Evolutionary conservation across 768 basidiomycete genomes (phyloP), one percentile per base, ranked within the genome.

Genomic region (Coprinellus micaceus): DNA sequence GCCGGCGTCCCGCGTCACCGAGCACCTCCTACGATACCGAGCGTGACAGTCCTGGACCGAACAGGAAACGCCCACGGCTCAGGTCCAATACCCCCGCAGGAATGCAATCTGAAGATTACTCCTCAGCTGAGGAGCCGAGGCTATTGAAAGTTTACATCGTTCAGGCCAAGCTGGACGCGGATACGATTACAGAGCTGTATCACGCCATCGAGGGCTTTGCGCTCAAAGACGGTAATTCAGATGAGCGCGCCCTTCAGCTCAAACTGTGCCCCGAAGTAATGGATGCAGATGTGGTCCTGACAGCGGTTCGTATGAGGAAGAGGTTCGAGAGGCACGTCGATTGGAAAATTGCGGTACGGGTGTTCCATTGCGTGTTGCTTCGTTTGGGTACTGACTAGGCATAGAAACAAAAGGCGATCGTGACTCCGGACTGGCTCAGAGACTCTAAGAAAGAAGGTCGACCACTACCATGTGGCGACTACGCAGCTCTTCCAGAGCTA

Each of bases 401-500:
- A 40, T 62, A 89, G 87, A 81, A 77, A 72, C 74, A 74, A 30
- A 91, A 87, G 62, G 74, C 79, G 0, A 78, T 91, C 22, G 88
- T 92, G 11, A 84, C 79, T 2, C 87, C 88, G 0, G 72, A 81
- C 29, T 92, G 89, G 90, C 76, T 92, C 17, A 74, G 68, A 29
- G 79, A 86, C 55, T 88, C 85, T 2, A 69, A 83, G 17, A 63
- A 68, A 24, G 69, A 74, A 41, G 73, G 77, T 0, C 70, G 63
- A 15, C 63, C 74, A 0, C 69, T 84, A 2, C 79, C 85, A 0
- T 89, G 72, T 57, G 78, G 72, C 1, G 69, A 74, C 36, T 91
- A 85, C 65, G 75, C 80, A 37, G 86, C 86, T 2, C 54, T 91
- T 11, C 60, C 67, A 10, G 78, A 82, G 57, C 68, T 86, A 41